Percentiles rank a stretch among this genome's conserved stretches.
Conservation (phyloP, 768 basidiomycete genomes). For the Pilatotrama ljubarskyi region DNA sequence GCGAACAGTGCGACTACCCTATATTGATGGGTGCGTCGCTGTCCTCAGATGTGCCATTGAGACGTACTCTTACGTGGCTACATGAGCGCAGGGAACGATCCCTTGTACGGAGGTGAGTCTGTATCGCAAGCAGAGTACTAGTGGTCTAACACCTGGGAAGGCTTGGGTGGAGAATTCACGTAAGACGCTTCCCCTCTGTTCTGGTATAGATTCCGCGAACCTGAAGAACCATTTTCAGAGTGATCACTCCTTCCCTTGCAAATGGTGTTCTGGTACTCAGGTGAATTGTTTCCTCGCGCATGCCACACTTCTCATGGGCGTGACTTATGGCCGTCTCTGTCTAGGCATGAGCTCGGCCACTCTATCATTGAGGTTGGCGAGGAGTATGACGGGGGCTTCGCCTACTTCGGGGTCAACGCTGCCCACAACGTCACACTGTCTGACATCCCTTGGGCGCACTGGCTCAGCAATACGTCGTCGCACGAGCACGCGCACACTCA, state of each 20-base stretch:
- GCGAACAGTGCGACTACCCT: conserved; percentile 69
- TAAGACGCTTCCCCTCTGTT: conserved; percentile 37
- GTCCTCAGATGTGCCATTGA: background rate
- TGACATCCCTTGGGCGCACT: conserved; percentile 66
- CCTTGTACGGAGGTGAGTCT: conserved; percentile 66
- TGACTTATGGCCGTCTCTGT: background rate
- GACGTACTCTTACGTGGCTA: background rate
- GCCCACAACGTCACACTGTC: conserved; percentile 39
- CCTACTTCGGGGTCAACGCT: conserved; percentile 72
- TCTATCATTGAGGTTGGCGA: conserved; percentile 79
- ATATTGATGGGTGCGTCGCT: conserved; percentile 60
- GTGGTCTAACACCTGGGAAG: conserved; percentile 34
- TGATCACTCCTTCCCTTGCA: conserved; percentile 70
- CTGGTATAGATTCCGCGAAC: background rate
- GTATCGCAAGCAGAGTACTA: background rate
- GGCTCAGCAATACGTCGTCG: conserved; percentile 46
- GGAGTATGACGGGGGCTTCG: conserved; percentile 79
- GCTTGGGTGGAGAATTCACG: conserved; percentile 79
- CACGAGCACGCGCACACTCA: conserved; percentile 7
- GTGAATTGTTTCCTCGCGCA: conserved; percentile 10
- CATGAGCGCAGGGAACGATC: conserved; percentile 63
- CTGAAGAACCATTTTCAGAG: conserved; percentile 40
- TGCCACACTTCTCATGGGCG: background rate
- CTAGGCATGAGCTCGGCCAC: conserved; percentile 72
- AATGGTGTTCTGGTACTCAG: conserved; percentile 77